Percentiles rank a stretch among this genome's conserved stretches.
Conservation (phyloP, 441 rosid genomes). For the Gossypium lobatum region DNA sequence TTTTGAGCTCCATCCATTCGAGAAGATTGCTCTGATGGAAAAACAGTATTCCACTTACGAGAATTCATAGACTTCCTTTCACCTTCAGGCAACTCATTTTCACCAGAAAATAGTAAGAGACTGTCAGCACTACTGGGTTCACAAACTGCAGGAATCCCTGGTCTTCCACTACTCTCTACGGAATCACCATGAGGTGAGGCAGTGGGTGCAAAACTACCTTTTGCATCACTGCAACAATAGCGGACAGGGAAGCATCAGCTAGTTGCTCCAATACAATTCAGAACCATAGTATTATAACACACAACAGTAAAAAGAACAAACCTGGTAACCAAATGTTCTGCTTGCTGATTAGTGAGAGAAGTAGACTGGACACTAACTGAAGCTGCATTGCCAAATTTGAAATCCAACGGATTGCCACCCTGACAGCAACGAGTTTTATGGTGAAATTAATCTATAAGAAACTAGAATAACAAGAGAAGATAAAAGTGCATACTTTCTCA, state of each 20-base stretch:
- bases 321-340: conserved; percentile 84
- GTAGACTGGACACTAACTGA: conserved; percentile 92
- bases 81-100: conserved; percentile 57
- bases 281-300: conserved; percentile 10
- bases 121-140: conserved; percentile 93
- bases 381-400: conserved; percentile 70
- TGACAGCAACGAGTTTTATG: conserved; percentile 31
- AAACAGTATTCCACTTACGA: conserved; percentile 44
- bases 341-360: conserved; percentile 75
- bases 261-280: conserved; percentile 16
- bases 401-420: conserved; percentile 99
- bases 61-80: conserved; percentile 43
- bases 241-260: conserved; percentile 18
- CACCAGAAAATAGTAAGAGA: conserved; percentile 74
- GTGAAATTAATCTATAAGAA: conserved; percentile 5
- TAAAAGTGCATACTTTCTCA: conserved; percentile 70
- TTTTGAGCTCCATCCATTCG: conserved; percentile 54
- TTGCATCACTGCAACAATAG: conserved; percentile 73
- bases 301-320: conserved; percentile 32
- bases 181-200: conserved; percentile 97
- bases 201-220: conserved; percentile 85
- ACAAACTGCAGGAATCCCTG: conserved; percentile 51
- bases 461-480: conserved; percentile 20
- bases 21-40: conserved; percentile 64
- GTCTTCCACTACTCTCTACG: conserved; percentile 94